Percentiles rank a stretch among this genome's conserved stretches.
These are phyloP conservation scores for Suillus tomentosus DNA, from an alignment of 768 basidiomycete species.

Conservation along the genomic window DNA sequence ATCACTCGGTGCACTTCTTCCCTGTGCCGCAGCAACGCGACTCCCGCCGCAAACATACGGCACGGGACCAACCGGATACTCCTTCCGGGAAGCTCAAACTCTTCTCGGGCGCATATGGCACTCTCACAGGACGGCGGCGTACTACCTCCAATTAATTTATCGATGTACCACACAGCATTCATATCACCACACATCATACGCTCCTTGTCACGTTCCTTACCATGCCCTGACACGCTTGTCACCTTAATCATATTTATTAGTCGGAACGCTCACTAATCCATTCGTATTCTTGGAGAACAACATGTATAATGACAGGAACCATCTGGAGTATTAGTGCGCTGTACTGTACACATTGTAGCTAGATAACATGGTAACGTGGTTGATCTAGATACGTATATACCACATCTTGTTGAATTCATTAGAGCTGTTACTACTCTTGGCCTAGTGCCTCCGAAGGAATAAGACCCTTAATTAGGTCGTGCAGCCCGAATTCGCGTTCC, in stretches of 20 bases:
- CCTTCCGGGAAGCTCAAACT: constrained; percentile 26
- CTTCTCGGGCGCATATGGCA: constrained; percentile 27
- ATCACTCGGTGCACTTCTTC: constrained; percentile 18
- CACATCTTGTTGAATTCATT: constrained; percentile 7
- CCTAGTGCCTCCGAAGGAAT: constrained; percentile 9
- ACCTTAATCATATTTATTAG: constrained; percentile 2
- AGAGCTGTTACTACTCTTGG: neutral
- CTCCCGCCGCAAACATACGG: neutral
- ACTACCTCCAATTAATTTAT: constrained; percentile 15
- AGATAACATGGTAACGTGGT: constrained; percentile 1
- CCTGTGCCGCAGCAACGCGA: constrained; percentile 20
- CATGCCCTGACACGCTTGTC: neutral
- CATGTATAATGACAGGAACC: constrained; percentile 5
- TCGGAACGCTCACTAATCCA: neutral
- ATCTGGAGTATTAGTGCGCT: neutral
- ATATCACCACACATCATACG: neutral
- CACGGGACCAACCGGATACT: constrained; percentile 13
- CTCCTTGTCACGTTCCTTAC: constrained; percentile 2
- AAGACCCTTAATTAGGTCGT: constrained; percentile 45
- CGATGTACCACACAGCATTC: neutral
- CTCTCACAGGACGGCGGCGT: constrained; percentile 20
- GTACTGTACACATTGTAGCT: constrained; percentile 5
- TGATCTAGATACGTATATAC: constrained; percentile 2
- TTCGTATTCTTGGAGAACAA: neutral
- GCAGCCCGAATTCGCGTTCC: constrained; percentile 56